These are phyloP conservation scores for Puccinia novopanici DNA, from an alignment of 1,284 basidiomycete genomes.

Conservation along the genomic window DNA sequence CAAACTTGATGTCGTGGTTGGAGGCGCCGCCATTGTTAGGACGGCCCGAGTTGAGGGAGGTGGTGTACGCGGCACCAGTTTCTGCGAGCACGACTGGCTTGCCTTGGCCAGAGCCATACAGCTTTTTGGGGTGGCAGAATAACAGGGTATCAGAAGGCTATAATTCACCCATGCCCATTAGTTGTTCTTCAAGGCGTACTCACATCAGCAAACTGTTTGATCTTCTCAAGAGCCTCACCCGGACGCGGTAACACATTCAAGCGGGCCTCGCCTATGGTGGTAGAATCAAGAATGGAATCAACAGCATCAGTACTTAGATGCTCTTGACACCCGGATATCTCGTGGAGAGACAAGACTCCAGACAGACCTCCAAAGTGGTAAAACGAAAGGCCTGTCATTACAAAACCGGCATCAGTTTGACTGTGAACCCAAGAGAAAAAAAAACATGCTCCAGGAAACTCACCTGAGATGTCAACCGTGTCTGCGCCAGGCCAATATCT, in stretches of 20 bases:
- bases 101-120: slow-evolving; percentile 18
- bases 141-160: neutral
- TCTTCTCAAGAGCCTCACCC: slow-evolving; percentile 26
- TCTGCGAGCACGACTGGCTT: slow-evolving; percentile 36
- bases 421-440: neutral
- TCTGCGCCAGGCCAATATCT: slow-evolving; percentile 47
- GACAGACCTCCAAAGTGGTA: slow-evolving; percentile 50
- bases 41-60: slow-evolving; percentile 8
- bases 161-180: neutral
- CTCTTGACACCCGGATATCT: neutral
- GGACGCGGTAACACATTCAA: slow-evolving; percentile 25
- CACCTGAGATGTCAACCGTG: slow-evolving; percentile 44
- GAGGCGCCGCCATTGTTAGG: slow-evolving; percentile 34
- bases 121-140: slow-evolving; percentile 3
- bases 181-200: neutral
- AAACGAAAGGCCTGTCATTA: slow-evolving; percentile 31
- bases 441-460: neutral
- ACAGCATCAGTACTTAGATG: neutral
- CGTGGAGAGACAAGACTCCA: neutral
- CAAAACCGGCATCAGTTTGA: neutral
- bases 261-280: slow-evolving; percentile 4
- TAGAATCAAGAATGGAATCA: neutral
- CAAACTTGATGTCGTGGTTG: slow-evolving; percentile 35
- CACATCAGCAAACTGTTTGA: slow-evolving; percentile 44
- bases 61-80: slow-evolving; percentile 41